A percentile compares a stretch with the other conserved stretches of the same genome.
These are phyloP conservation scores for Wickerhamomyces sydowiorum DNA, from an alignment of 805 yeast species.

Conservation along the genomic window DNA sequence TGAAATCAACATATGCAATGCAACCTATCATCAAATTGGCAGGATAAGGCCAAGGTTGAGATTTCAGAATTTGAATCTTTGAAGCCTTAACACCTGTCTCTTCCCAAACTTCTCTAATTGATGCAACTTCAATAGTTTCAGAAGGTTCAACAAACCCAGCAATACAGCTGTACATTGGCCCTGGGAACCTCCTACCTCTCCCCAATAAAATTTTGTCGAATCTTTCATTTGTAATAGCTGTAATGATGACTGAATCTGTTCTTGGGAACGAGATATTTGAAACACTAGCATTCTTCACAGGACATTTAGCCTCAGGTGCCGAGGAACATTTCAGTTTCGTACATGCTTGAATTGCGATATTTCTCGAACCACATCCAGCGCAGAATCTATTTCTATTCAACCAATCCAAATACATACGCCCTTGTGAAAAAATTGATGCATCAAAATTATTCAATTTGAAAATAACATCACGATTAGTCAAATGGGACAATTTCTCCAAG, in stretches of 20 bases:
- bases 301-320: slow-evolving; percentile 16
- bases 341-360: slow-evolving; percentile 61
- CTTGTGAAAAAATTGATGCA: slow-evolving; percentile 72
- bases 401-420: slow-evolving; percentile 86
- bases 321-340: slow-evolving; percentile 50
- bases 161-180: slow-evolving; percentile 69
- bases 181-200: slow-evolving; percentile 55
- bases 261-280: slow-evolving; percentile 87
- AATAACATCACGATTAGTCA: slow-evolving; percentile 2
- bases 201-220: slow-evolving; percentile 66
- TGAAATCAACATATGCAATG: slow-evolving; percentile 67
- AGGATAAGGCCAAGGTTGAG: slow-evolving; percentile 99
- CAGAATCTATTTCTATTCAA: slow-evolving; percentile 67
- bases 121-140: slow-evolving; percentile 85
- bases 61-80: slow-evolving; percentile 53
- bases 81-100: slow-evolving; percentile 78
- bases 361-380: slow-evolving; percentile 77
- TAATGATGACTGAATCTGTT: slow-evolving; percentile 84
- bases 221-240: slow-evolving; percentile 63
- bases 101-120: slow-evolving; percentile 88
- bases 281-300: slow-evolving; percentile 38
- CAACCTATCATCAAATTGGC: slow-evolving; percentile 93
- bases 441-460: slow-evolving; percentile 31
- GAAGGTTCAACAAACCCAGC: slow-evolving; percentile 97
- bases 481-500: background rate